Base-by-base conservation (phyloP, 106 monocot genomes). In the Narthecium ossifragum region DNA sequence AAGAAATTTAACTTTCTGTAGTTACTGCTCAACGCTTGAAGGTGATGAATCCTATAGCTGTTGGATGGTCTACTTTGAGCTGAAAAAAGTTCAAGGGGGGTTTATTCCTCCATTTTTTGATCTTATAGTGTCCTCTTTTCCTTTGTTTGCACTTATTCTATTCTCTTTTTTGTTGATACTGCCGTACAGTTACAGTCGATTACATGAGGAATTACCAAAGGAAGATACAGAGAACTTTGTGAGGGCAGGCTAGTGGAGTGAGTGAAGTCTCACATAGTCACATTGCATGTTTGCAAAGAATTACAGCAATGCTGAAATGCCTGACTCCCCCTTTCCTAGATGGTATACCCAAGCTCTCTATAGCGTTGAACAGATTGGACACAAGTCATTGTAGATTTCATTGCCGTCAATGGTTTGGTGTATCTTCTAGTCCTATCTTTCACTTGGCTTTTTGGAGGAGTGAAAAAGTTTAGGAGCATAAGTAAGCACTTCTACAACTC, bases 51-150 rank as follows among this genome's bases (percentile, higher is more conserved):
- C 81, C 25, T 90, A 81, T 62, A 86, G 78, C 59, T 94, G 94
- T 62, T 94, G 94, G 94, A 73, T 48, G 28, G 94, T 86, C 36
- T 89, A 89, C 50, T 89, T 89, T 73, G 89, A 89, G 48, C 74
- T 94, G 26, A 80, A 83, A 71, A 73, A 94, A 64, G 83, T 94
- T 2, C 75, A 94, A 61, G 94, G 86, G 58, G n/a, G 60, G 56
- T 53, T 30, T 31, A 21, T 27, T 30, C 60, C 31, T 11, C 26
- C 26, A 23, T 43, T 7, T n/a, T 17, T 30, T 5, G 8, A 46
- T 28, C 2, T 20, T 21, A n/a, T 3, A n/a, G n/a, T n/a, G n/a
- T n/a, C n/a, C n/a, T n/a, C n/a, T n/a, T n/a, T n/a, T n/a, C n/a
- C n/a, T n/a, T n/a, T n/a, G n/a, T n/a, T n/a, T n/a, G n/a, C n/a